Evolutionary conservation across 2,329 filamentous ascomycete genomes (phyloP), one percentile per base, ranked within the genome.

Genomic region (Fusarium armeniacum): DNA sequence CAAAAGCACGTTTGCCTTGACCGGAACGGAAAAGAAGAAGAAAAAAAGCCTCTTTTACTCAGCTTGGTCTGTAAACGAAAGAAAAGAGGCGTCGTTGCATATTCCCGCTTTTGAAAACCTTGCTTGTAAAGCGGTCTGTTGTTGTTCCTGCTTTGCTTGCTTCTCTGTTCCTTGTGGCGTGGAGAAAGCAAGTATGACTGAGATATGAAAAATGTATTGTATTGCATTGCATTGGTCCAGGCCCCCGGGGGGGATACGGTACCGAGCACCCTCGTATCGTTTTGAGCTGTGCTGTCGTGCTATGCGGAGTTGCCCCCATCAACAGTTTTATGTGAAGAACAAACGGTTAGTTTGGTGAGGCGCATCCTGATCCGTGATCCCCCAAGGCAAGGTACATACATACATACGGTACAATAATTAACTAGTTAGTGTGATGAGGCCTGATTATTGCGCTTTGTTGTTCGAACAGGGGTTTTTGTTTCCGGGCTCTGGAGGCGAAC

Each of bases 251-350:
- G 41, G 41, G 24, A 45, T 18, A n/a, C 24, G 24, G 24, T 24
- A 20, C 43, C 40, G 22, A 20, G 6, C 20, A 41, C 10, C 41
- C 41, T 26, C 41, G 38, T 41, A 45, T 45, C 18, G 26, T 45
- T 30, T 45, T 28, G 43, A 43, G 40, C 18, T 73, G 67, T 59
- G 71, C 73, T 75, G 73, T 71, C 56, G 73, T 75, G 69, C 54
- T 44, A 75, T 69, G 60, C 32, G 46, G 52, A 43, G 40, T 43
- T 26, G 5, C 24, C 24, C 20, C 5, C 5, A 13, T 40, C n/a
- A 40, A n/a, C 8, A 43, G 22, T 10, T 10, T 41, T 24, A 16
- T 44, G 22, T 43, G 40, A 15, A 15, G 26, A 20, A n/a, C 16
- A 46, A 32, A 41, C 41, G 55, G 41, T n/a, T 41, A 28, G 47